Evolutionary conservation across 2,329 filamentous ascomycete genomes (phyloP).

Genomic region (Pseudophaeomoniella oleicola): DNA sequence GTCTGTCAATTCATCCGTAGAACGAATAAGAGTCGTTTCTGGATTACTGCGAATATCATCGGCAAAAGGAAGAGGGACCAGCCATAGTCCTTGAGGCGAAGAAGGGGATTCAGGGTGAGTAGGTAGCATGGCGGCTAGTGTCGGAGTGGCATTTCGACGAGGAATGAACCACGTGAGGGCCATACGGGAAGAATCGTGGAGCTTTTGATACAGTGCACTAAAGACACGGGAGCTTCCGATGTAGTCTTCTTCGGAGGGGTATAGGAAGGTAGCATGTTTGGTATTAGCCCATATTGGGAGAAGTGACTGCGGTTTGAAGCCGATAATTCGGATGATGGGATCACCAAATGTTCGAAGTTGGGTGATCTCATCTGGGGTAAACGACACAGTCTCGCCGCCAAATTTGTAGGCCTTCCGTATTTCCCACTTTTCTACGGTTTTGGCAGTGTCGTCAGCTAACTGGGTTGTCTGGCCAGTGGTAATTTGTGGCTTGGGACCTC

Average conservation of each 20-base stretch:
- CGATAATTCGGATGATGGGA: slow-evolving; percentile 73
- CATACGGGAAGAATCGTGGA: slow-evolving; percentile 65
- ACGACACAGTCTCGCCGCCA: slow-evolving; percentile 76
- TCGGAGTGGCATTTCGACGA: slow-evolving; percentile 63
- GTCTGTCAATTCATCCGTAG: slow-evolving; percentile 60
- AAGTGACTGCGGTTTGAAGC: slow-evolving; percentile 69
- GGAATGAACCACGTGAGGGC: slow-evolving; percentile 83
- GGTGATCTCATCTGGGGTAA: slow-evolving; percentile 71
- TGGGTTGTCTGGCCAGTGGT: slow-evolving; percentile 59
- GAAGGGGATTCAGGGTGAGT: slow-evolving; percentile 6
- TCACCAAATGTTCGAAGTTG: slow-evolving; percentile 66
- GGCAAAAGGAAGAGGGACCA: slow-evolving; percentile 73
- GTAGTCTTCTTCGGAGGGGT: slow-evolving; percentile 79
- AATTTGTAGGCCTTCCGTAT: slow-evolving; percentile 92
- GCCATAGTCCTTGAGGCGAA: slow-evolving; percentile 11
- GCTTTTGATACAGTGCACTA: slow-evolving; percentile 75
- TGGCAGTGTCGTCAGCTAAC: slow-evolving; percentile 62
- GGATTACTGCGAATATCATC: slow-evolving; percentile 67
- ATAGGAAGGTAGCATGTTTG: slow-evolving; percentile 81
- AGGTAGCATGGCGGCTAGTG: slow-evolving; percentile 68
- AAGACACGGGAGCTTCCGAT: slow-evolving; percentile 89
- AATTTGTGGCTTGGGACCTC: slow-evolving; percentile 73
- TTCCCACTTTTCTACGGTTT: slow-evolving; percentile 64
- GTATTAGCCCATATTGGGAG: slow-evolving; percentile 74
- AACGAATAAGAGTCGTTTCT: slow-evolving; percentile 28